Evolutionary conservation across 2,329 filamentous ascomycete genomes (phyloP), one percentile per base, ranked within the genome.

Genomic region (Ophiognomonia clavigignenti-juglandacearum): DNA sequence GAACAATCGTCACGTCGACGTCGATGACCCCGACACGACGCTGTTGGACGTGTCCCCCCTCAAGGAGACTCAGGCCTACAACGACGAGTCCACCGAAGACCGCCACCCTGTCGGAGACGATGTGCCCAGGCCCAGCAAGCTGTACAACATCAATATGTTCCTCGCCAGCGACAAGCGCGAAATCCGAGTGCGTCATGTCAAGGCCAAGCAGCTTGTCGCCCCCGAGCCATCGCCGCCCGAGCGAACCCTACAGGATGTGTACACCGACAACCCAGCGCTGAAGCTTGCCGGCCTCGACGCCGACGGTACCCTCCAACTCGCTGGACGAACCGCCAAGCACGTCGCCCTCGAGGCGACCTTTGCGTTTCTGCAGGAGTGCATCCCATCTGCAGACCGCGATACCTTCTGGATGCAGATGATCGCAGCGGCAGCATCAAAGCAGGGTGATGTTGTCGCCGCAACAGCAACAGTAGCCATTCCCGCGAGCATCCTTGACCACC

Each of bases 311-410:
- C 29, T 50, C 35, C 14, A 29, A 6, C 29, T 40, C 31, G 48
- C 44, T 14, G 44, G 44, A 5, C 39, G 14, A 13, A 26, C 31
- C 4, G 48, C 46, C 14, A 50, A 43, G 39, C 48, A 50, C 27
- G 31, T 50, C 2, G 48, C 34, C 4, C 14, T 47, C 18, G 44
- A 50, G 22, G 48, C 44, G 6, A 43, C 48, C 2, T 40, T 43
- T 14, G 39, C 5, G 1, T 50, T 50, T 11, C 20, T 47, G 13
- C 39, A 50, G 22, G 43, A 22, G 22, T 44, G 37, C 14, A 41
- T 48, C 9, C 45, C 48, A 13, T 13, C 10, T 6, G 6, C 13
- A 2, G 40, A 47, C 18, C 45, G 14, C 11, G 5, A 40, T 10
- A 37, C 18, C 4, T 4, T 51, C 3, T 44, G 48, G 48, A 14